Percentiles rank a stretch among this genome's conserved stretches.
Conservation (phyloP, 306 rosid genomes). For the Quercus agrifolia region DNA sequence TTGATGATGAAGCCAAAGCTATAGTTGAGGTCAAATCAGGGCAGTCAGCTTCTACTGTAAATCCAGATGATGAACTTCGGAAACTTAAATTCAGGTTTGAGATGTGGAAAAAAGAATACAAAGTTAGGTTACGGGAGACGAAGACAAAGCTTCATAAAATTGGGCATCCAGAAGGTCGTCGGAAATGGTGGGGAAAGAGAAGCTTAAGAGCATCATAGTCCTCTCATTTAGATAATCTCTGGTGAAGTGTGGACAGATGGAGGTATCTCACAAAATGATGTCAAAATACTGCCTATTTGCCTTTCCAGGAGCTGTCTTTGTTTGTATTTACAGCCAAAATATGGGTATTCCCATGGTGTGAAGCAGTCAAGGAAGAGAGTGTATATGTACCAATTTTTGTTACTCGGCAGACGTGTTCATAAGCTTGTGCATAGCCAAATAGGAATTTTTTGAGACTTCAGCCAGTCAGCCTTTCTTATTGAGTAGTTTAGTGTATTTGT, state of each 20-base stretch:
- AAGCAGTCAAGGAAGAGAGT: constrained; percentile 35
- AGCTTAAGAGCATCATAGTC: constrained; percentile 42
- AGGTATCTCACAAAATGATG: constrained; percentile 19
- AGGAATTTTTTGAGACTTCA: constrained; percentile 34
- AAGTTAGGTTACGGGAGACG: constrained; percentile 55
- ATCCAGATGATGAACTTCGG: constrained; percentile 56
- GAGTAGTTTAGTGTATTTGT: constrained; percentile 41
- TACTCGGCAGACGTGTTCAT: constrained; percentile 31
- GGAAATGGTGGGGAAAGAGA: constrained; percentile 84
- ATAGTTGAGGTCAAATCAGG: constrained; percentile 50
- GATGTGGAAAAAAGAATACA: constrained; percentile 90
- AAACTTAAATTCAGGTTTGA: constrained; percentile 64
- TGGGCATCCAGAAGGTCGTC: constrained; percentile 51
- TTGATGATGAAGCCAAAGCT: constrained; percentile 70
- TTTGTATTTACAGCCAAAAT: constrained; percentile 17
- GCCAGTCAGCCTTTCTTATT: constrained; percentile 1
- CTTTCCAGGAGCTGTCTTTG: constrained; percentile 22
- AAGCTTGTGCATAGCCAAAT: constrained; percentile 55
- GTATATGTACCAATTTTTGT: constrained; percentile 50
- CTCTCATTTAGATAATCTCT: constrained; percentile 12
- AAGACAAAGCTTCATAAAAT: constrained; percentile 52
- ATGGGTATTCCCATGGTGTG: constrained; percentile 8
- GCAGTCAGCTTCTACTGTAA: constrained; percentile 22
- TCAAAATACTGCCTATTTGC: constrained; percentile 20
- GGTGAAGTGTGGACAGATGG: constrained; percentile 18